A percentile compares a stretch with the other conserved stretches of the same genome.
These are phyloP conservation scores for Xylaria sp. DNA, from an alignment of 2,329 filamentous ascomycete species.

Conservation along the genomic window DNA sequence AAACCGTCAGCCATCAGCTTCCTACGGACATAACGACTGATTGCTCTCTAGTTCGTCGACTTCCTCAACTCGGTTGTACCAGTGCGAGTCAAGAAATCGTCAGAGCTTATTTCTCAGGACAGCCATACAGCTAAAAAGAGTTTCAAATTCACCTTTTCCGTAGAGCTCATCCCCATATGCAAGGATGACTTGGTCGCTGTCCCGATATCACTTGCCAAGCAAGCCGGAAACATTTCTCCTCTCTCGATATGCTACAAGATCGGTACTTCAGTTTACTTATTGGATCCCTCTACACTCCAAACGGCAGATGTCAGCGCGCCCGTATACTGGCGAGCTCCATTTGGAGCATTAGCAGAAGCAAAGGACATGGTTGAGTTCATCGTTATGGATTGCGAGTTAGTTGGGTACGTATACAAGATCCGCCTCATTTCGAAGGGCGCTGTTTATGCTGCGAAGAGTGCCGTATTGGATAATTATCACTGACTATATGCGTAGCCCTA, in stretches of 20 bases:
- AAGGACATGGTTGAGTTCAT: conserved; percentile 91
- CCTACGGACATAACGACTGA: background rate
- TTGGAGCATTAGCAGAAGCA: conserved; percentile 83
- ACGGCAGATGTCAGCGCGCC: conserved; percentile 84
- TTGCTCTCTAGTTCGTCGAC: conserved; percentile 72
- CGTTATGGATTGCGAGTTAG: conserved; percentile 90
- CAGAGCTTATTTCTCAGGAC: conserved; percentile 94
- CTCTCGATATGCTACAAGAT: conserved; percentile 87
- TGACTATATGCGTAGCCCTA: conserved; percentile 55
- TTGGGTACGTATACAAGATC: conserved; percentile 53
- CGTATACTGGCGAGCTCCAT: conserved; percentile 92
- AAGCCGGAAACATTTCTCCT: conserved; percentile 87
- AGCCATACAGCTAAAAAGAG: conserved; percentile 89
- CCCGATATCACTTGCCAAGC: conserved; percentile 88
- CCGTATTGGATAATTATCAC: background rate
- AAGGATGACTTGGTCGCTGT: conserved; percentile 97
- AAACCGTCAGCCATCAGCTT: background rate
- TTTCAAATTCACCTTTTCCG: conserved; percentile 94
- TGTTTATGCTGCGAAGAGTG: too few species aligned
- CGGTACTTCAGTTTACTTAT: conserved; percentile 87
- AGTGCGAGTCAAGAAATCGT: conserved; percentile 82
- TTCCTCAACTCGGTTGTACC: conserved; percentile 87
- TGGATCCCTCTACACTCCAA: conserved; percentile 92
- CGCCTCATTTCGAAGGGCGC: too few species aligned
- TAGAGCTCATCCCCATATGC: conserved; percentile 92